phyloP scores from a whole-genome alignment of 331 rosid species.

The Malus hybrid region DNA sequence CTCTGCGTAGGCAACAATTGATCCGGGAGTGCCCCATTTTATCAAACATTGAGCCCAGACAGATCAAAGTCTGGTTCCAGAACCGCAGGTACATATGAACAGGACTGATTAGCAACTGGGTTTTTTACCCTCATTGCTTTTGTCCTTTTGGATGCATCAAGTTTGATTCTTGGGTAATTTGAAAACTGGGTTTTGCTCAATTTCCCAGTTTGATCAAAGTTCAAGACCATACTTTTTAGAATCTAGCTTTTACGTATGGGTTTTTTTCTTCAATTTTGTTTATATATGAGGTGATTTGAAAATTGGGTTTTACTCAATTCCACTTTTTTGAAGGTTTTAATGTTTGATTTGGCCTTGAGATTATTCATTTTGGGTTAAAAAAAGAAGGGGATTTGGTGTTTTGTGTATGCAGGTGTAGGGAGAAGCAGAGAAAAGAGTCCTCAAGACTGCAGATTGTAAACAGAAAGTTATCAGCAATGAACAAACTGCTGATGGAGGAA shows the following conservation, averaged over 20 bases:
- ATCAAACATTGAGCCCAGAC: conserved; percentile 88
- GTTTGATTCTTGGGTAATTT: background rate
- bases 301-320: background rate
- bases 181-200: background rate
- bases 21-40: conserved; percentile 93
- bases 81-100: conserved; percentile 63
- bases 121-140: background rate
- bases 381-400: conserved; percentile 10
- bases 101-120: background rate
- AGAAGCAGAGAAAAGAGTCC: conserved; percentile 95
- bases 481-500: conserved; percentile 97
- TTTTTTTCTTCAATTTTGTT: too few relatives aligned
- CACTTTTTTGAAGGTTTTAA: background rate
- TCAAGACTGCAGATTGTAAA: conserved; percentile 87
- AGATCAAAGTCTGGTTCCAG: conserved; percentile 99
- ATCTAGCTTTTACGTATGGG: background rate
- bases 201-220: background rate
- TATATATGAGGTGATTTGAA: background rate
- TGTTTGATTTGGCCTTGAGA: background rate
- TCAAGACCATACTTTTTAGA: background rate
- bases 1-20: conserved; percentile 75
- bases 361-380: background rate
- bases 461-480: conserved; percentile 82
- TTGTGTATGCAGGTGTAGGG: conserved; percentile 70
- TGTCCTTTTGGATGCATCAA: background rate